Evolutionary conservation across 2,329 filamentous ascomycete species (phyloP), one percentile per base, ranked within the genome.

Genomic region (Phaeosphaeriaceae sp.): DNA sequence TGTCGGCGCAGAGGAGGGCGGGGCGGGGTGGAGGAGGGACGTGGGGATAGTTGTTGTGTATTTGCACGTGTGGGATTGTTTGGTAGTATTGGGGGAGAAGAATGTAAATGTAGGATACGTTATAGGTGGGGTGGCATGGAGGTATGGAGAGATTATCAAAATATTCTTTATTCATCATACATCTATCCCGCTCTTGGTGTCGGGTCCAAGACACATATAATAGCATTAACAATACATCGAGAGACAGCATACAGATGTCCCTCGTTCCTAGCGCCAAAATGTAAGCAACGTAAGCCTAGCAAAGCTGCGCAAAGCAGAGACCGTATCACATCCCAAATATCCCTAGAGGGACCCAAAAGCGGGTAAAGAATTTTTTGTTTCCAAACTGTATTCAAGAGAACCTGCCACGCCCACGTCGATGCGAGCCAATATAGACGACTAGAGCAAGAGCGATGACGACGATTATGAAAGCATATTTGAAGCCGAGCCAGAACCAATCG

Each of bases 21-120:
- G 94, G 94, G 4, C 86, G 94, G 66, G 91, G 92, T 59, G 95
- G 93, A 51, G 94, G 94, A 71, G 94, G 94, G 2, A 99, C 95
- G 9, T 99, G 95, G 95, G 95, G 91, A 65, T 94, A 82, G 40
- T 10, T 30, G 10, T 9, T 28, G 26, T 28, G 26, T 28, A n/a
- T n/a, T n/a, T n/a, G n/a, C n/a, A n/a, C n/a, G n/a, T n/a, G n/a
- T n/a, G n/a, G n/a, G n/a, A n/a, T n/a, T n/a, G n/a, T n/a, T n/a
- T n/a, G n/a, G n/a, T n/a, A n/a, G n/a, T n/a, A n/a, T n/a, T n/a
- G n/a, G n/a, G n/a, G 49, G 7, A 8, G 30, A n/a, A 10, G 32
- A 10, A n/a, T n/a, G n/a, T n/a, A n/a, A n/a, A n/a, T n/a, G n/a
- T n/a, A n/a, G n/a, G n/a, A n/a, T n/a, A n/a, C n/a, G n/a, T n/a